These are phyloP conservation scores for Aplosporella prunicola DNA, from an alignment of 2,329 filamentous ascomycete genomes.

Conservation along the genomic window DNA sequence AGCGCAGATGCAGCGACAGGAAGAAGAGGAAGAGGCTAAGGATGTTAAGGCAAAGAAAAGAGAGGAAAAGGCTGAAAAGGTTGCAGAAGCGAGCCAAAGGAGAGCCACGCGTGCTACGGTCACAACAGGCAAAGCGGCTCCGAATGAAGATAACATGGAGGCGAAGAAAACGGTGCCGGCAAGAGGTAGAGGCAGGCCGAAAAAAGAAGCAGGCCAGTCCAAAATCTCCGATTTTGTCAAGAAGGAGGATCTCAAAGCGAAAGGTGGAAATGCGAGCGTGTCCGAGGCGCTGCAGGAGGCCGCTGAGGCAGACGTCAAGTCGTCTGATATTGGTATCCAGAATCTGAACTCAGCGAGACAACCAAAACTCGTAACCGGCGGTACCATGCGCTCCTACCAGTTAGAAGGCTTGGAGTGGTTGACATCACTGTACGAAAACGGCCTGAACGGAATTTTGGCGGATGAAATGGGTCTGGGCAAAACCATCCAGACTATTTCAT, in stretches of 20 bases:
- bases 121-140: constrained; percentile 12
- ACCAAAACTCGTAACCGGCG: constrained; percentile 73
- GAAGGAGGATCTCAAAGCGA: constrained; percentile 47
- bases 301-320: constrained; percentile 48
- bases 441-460: constrained; percentile 81
- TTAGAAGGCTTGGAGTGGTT: constrained; percentile 93
- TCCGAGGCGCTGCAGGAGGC: constrained; percentile 50
- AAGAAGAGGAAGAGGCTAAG: constrained; percentile 37
- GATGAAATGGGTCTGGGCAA: constrained; percentile 95
- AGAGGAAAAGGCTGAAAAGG: constrained; percentile 39
- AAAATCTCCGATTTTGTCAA: constrained; percentile 53
- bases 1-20: constrained; percentile 43
- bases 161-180: constrained; percentile 11
- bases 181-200: constrained; percentile 27
- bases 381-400: constrained; percentile 89
- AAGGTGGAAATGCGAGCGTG: constrained; percentile 44
- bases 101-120: constrained; percentile 33
- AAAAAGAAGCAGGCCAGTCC: constrained; percentile 21
- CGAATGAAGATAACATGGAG: constrained; percentile 16
- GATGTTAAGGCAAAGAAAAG: constrained; percentile 37
- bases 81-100: constrained; percentile 37
- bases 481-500: constrained; percentile 81
- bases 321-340: constrained; percentile 53
- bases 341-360: constrained; percentile 74
- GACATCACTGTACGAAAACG: constrained; percentile 72